Percentiles rank a stretch among this genome's conserved stretches.
phyloP scores from a whole-genome alignment of 2,329 filamentous ascomycete species.

The Aureobasidium sp. region DNA sequence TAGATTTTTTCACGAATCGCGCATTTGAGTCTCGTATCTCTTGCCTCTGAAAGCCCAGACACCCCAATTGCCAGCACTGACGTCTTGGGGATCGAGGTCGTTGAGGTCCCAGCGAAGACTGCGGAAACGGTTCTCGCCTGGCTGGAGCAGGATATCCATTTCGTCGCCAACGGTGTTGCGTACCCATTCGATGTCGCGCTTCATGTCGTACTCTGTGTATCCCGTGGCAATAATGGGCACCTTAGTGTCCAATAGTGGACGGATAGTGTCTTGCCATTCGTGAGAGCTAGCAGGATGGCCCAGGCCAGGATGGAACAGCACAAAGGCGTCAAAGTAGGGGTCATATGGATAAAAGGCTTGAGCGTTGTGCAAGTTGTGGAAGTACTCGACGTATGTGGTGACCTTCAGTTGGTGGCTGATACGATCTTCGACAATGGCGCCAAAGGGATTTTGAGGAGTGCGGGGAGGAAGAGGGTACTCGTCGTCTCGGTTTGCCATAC shows the following conservation, averaged over 20 bases:
- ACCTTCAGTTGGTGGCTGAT: slow-evolving; percentile 89
- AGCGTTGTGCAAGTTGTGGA: slow-evolving; percentile 89
- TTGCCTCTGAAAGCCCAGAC: slow-evolving; percentile 97
- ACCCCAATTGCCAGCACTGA: slow-evolving; percentile 95
- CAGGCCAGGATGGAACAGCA: slow-evolving; percentile 93
- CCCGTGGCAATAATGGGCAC: slow-evolving; percentile 90
- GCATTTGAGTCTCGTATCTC: slow-evolving; percentile 61
- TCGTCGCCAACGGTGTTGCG: slow-evolving; percentile 78
- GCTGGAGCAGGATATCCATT: slow-evolving; percentile 84
- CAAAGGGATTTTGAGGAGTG: slow-evolving; percentile 81
- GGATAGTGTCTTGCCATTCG: slow-evolving; percentile 89
- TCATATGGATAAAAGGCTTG: slow-evolving; percentile 91
- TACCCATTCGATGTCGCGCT: slow-evolving; percentile 86
- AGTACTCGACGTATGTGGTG: slow-evolving; percentile 95
- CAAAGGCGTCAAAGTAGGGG: slow-evolving; percentile 96
- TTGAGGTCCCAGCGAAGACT: slow-evolving; percentile 96
- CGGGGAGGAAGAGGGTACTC: slow-evolving; percentile 87
- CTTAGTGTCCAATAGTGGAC: slow-evolving; percentile 88
- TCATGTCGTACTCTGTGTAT: slow-evolving; percentile 92
- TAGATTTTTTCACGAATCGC: not conserved
- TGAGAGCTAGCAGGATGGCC: slow-evolving; percentile 89
- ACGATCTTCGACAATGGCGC: slow-evolving; percentile 87
- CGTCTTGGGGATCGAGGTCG: slow-evolving; percentile 85
- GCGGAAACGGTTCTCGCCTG: slow-evolving; percentile 88
- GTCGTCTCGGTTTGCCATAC: slow-evolving; percentile 86